Evolutionary conservation across 1,284 basidiomycete genomes (phyloP).

Genomic region (Caloboletus firmus): DNA sequence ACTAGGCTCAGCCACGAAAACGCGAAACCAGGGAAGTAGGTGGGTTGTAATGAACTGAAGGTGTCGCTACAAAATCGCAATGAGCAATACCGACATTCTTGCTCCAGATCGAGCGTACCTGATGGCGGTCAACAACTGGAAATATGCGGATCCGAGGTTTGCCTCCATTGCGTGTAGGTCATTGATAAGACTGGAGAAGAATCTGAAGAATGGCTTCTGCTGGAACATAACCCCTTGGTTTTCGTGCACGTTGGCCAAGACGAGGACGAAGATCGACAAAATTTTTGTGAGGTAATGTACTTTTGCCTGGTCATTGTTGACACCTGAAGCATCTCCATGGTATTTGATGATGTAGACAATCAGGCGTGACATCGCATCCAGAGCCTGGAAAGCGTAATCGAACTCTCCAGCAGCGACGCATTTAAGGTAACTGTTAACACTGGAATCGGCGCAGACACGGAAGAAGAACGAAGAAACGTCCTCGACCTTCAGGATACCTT

Average conservation of each 20-base stretch:
- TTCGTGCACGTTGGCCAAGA: constrained; percentile 93
- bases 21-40: constrained; percentile 96
- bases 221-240: constrained; percentile 90
- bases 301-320: constrained; percentile 91
- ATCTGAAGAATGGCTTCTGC: constrained; percentile 98
- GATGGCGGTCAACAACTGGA: constrained; percentile 86
- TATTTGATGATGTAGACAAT: constrained; percentile 99
- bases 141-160: constrained; percentile 83
- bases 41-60: constrained; percentile 94
- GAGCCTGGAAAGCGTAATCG: constrained; percentile 82
- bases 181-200: constrained; percentile 95
- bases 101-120: constrained; percentile 50
- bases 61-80: constrained; percentile 66
- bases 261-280: constrained; percentile 94
- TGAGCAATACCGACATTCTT: constrained; percentile 17
- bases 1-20: constrained; percentile 98
- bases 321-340: constrained; percentile 87
- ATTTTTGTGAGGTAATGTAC: constrained; percentile 98
- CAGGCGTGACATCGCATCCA: constrained; percentile 94
- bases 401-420: constrained; percentile 78
- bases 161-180: constrained; percentile 86
- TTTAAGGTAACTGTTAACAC: constrained; percentile 90
- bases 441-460: constrained; percentile 94
- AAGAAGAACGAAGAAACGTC: constrained; percentile 98
- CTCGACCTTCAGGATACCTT: constrained; percentile 95